Percentiles rank a stretch among this genome's conserved stretches.
Conservation (phyloP, 352 stramenopile genomes). For the Phytophthora podocarpi region DNA sequence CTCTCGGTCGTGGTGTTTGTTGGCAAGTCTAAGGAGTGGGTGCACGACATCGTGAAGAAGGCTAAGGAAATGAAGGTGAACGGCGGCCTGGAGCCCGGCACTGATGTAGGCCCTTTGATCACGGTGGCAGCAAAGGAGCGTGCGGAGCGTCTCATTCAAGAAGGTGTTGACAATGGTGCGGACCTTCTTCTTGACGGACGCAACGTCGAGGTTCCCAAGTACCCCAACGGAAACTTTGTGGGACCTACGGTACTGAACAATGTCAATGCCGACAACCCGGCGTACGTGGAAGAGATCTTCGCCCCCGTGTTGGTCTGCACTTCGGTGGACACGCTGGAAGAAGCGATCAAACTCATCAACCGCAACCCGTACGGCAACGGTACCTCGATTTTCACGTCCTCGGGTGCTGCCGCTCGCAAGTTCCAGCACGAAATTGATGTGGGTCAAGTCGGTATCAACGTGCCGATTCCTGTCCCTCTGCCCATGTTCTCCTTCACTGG, state of each 20-base stretch:
- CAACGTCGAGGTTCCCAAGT: conserved; percentile 88
- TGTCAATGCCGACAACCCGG: conserved; percentile 82
- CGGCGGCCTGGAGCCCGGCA: conserved; percentile 73
- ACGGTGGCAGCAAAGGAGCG: conserved; percentile 87
- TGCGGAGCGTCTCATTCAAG: conserved; percentile 90
- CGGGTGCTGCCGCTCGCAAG: conserved; percentile 93
- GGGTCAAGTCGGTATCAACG: conserved; percentile 96
- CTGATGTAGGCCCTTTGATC: conserved; percentile 91
- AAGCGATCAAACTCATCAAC: conserved; percentile 97
- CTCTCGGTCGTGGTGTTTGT: conserved; percentile 96
- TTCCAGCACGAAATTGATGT: conserved; percentile 97
- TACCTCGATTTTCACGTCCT: conserved; percentile 96
- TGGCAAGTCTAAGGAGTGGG: conserved; percentile 92
- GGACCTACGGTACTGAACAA: conserved; percentile 93
- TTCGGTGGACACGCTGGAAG: conserved; percentile 93
- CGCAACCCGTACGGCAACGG: conserved; percentile 97
- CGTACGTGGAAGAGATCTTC: conserved; percentile 97
- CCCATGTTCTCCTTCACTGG: conserved; percentile 99
- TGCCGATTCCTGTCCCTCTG: conserved; percentile 97
- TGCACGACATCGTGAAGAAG: conserved; percentile 91
- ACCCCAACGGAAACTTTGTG: conserved; percentile 96
- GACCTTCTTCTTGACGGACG: conserved; percentile 93
- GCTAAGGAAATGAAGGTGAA: conserved; percentile 93
- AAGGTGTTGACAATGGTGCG: conserved; percentile 90
- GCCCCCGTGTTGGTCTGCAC: conserved; percentile 95